Conservation (phyloP, 2,329 filamentous ascomycete genomes). For the Colletotrichum lentis region DNA sequence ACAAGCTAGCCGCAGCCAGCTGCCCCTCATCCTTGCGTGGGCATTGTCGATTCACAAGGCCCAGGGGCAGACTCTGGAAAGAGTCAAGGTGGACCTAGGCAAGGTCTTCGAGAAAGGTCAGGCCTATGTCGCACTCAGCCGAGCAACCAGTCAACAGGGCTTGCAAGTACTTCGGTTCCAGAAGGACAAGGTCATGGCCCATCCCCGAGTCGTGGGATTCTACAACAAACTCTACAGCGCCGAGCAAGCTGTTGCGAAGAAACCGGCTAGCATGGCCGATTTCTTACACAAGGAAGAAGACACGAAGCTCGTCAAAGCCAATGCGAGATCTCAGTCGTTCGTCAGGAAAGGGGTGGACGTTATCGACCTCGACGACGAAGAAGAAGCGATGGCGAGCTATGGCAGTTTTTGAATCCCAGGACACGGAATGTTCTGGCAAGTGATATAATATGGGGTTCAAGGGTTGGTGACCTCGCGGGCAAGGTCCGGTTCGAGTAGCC, state of each 20-base stretch:
- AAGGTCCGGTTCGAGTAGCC: background rate
- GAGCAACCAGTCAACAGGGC: conserved; percentile 86
- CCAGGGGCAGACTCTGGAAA: conserved; percentile 90
- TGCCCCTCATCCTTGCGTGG: conserved; percentile 95
- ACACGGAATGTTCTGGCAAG: background rate
- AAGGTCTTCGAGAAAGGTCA: conserved; percentile 97
- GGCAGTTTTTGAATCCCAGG: conserved; percentile 47
- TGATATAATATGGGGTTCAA: conserved; percentile 27
- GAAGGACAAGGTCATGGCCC: conserved; percentile 90
- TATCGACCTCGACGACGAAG: conserved; percentile 58
- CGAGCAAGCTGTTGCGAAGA: conserved; percentile 59
- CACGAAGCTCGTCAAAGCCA: conserved; percentile 41
- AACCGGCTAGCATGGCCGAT: conserved; percentile 49
- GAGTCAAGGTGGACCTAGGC: conserved; percentile 92
- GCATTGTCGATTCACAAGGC: conserved; percentile 98
- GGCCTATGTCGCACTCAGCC: conserved; percentile 94
- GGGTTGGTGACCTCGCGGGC: background rate
- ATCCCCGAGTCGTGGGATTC: conserved; percentile 84
- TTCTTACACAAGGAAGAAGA: conserved; percentile 47
- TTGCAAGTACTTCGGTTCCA: conserved; percentile 91
- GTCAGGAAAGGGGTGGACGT: conserved; percentile 40
- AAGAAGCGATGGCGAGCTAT: conserved; percentile 58
- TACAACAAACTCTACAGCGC: conserved; percentile 83
- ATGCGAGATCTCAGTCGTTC: conserved; percentile 25
- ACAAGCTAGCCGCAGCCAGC: conserved; percentile 82